Evolutionary conservation across 768 basidiomycete species (phyloP).

Genomic region (Dacryopinax primogenitus): DNA sequence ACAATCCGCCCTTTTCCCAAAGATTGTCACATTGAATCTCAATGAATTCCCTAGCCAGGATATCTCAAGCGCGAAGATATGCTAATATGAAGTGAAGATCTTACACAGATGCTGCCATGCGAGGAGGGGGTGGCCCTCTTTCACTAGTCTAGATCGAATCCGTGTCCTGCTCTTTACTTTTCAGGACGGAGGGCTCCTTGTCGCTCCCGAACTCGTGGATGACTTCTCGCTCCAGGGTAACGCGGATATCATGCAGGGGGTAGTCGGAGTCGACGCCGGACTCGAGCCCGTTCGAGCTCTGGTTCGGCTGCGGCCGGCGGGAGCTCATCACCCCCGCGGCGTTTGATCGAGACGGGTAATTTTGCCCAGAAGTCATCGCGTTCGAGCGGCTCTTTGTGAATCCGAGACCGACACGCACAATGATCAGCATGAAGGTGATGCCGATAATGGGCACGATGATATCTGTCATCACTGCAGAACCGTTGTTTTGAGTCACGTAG

Average conservation of each 20-base stretch:
- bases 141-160: background rate
- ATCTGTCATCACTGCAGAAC: constrained; percentile 4
- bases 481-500: constrained; percentile 3
- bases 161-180: background rate
- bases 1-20: too few species aligned
- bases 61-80: too few species aligned
- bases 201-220: constrained; percentile 4
- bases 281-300: background rate
- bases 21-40: constrained; percentile 8
- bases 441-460: background rate
- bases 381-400: constrained; percentile 1
- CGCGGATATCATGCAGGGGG: constrained; percentile 2
- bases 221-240: background rate
- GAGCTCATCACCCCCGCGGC: background rate
- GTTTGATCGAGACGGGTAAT: background rate
- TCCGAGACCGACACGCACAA: constrained; percentile 3
- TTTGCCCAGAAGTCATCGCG: background rate
- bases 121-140: background rate
- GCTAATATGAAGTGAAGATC: too few species aligned
- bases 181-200: background rate
- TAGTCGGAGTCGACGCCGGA: background rate
- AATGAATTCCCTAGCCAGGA: too few species aligned
- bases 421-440: constrained; percentile 3
- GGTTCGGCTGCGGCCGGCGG: background rate
- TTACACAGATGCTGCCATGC: background rate